phyloP scores from a whole-genome alignment of 176 grass and related monocot species.

The Eremochloa ophiuroides region DNA sequence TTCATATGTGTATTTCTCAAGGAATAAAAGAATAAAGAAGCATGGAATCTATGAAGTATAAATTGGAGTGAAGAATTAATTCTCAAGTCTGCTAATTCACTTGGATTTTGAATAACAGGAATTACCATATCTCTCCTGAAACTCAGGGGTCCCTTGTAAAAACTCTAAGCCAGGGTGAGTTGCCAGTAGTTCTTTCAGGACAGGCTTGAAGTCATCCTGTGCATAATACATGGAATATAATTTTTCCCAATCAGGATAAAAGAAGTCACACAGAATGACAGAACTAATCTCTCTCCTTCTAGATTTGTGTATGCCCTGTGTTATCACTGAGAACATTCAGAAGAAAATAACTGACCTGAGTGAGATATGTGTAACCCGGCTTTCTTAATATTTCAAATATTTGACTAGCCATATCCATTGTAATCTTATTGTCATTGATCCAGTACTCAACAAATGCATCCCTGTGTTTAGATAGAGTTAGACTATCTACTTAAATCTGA shows the following conservation, averaged over 20 bases:
- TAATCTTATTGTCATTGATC: slow-evolving; percentile 93
- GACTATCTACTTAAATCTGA: slow-evolving; percentile 21
- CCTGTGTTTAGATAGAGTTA: slow-evolving; percentile 42
- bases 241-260: neutral
- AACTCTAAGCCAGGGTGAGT: slow-evolving; percentile 98
- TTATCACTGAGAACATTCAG: slow-evolving; percentile 6
- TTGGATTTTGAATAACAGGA: neutral
- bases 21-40: slow-evolving; percentile 2
- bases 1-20: neutral
- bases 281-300: slow-evolving; percentile 3
- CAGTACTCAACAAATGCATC: slow-evolving; percentile 96
- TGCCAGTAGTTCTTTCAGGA: slow-evolving; percentile 86
- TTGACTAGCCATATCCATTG: slow-evolving; percentile 75
- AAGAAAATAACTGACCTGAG: slow-evolving; percentile 60
- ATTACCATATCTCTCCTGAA: slow-evolving; percentile 99
- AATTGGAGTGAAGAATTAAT: neutral
- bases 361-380: slow-evolving; percentile 54
- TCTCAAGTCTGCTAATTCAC: neutral
- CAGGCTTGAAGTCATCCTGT: slow-evolving; percentile 96
- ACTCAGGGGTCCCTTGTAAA: slow-evolving; percentile 97
- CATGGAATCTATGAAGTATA: neutral
- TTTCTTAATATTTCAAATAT: slow-evolving; percentile 93
- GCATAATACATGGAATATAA: slow-evolving; percentile 25
- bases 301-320: neutral
- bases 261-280: neutral